Evolutionary conservation across 352 stramenopile species (phyloP).

Genomic region (Salisapilia sapeloensis): DNA sequence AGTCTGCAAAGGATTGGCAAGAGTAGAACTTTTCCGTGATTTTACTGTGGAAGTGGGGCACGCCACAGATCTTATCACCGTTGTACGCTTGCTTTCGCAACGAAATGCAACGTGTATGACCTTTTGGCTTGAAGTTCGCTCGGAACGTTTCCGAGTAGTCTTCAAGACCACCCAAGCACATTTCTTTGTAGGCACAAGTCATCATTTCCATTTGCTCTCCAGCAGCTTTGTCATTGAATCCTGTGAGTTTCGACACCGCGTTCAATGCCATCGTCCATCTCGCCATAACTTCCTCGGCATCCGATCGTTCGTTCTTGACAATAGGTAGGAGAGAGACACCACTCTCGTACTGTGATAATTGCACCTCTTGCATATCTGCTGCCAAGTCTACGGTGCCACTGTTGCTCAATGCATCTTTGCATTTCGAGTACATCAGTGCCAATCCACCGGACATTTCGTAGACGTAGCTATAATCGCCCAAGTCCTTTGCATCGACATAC

Average conservation of each 20-base stretch:
- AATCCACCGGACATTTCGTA: slow-evolving; percentile 27
- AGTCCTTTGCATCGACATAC: slow-evolving; percentile 29
- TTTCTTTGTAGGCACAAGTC: slow-evolving; percentile 24
- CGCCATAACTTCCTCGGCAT: slow-evolving; percentile 7
- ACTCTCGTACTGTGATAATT: too few relatives aligned
- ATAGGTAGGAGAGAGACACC: too few relatives aligned
- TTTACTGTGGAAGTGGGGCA: slow-evolving; percentile 20
- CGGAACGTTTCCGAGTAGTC: slow-evolving; percentile 25
- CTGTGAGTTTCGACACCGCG: slow-evolving; percentile 20
- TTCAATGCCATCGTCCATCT: slow-evolving; percentile 28
- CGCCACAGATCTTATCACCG: slow-evolving; percentile 21
- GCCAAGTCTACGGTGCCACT: too few relatives aligned
- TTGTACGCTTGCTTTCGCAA: slow-evolving; percentile 13
- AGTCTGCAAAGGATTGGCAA: too few relatives aligned
- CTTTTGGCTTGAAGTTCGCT: slow-evolving; percentile 23
- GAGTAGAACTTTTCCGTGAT: slow-evolving; percentile 19
- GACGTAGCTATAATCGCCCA: slow-evolving; percentile 39
- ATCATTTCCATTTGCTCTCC: slow-evolving; percentile 35
- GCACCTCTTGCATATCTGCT: too few relatives aligned
- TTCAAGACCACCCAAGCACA: slow-evolving; percentile 22
- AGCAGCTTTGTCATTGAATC: slow-evolving; percentile 16
- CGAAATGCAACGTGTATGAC: slow-evolving; percentile 28
- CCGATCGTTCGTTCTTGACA: slow-evolving; percentile 1
- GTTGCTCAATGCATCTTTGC: too few relatives aligned
- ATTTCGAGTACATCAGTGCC: slow-evolving; percentile 30